phyloP scores from a whole-genome alignment of 345 rosid species.

The Xanthoceras sorbifolium region DNA sequence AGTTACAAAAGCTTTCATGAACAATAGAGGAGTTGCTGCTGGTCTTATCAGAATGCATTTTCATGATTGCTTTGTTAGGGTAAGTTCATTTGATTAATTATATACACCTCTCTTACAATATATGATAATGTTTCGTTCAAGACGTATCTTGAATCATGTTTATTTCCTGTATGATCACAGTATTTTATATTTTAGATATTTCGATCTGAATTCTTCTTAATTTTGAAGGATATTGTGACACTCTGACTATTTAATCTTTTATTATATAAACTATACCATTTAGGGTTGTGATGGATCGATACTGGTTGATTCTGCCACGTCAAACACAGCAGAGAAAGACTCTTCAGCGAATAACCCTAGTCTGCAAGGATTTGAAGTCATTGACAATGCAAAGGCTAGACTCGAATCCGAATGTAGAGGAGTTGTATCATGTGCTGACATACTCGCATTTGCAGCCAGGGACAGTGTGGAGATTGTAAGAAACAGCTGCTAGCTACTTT shows the following conservation, averaged over 20 bases:
- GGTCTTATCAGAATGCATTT: slow-evolving; percentile 58
- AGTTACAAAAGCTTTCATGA: slow-evolving; percentile 33
- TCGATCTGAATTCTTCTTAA: too few species aligned
- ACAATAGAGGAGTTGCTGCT: slow-evolving; percentile 44
- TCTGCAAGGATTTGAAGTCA: slow-evolving; percentile 52
- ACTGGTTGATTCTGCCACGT: slow-evolving; percentile 42
- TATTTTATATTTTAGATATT: too few species aligned
- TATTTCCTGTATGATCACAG: too few species aligned
- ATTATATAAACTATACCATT: background rate
- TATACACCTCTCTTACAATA: too few species aligned
- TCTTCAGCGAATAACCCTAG: slow-evolving; percentile 44
- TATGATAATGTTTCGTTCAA: too few species aligned
- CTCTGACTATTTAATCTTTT: too few species aligned
- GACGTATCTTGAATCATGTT: too few species aligned
- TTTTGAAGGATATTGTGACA: too few species aligned
- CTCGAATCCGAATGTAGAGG: slow-evolving; percentile 44
- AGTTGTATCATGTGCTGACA: slow-evolving; percentile 59
- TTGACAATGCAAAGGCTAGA: slow-evolving; percentile 45
- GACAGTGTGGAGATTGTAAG: slow-evolving; percentile 46
- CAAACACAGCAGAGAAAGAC: slow-evolving; percentile 56
- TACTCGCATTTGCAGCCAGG: slow-evolving; percentile 57
- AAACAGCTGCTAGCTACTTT: too few species aligned
- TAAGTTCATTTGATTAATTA: slow-evolving; percentile 11
- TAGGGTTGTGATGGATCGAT: slow-evolving; percentile 64
- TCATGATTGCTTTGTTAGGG: slow-evolving; percentile 65